Evolutionary conservation across 1,139 yeast species (phyloP).

Genomic region (Geotrichum aggregatum): DNA sequence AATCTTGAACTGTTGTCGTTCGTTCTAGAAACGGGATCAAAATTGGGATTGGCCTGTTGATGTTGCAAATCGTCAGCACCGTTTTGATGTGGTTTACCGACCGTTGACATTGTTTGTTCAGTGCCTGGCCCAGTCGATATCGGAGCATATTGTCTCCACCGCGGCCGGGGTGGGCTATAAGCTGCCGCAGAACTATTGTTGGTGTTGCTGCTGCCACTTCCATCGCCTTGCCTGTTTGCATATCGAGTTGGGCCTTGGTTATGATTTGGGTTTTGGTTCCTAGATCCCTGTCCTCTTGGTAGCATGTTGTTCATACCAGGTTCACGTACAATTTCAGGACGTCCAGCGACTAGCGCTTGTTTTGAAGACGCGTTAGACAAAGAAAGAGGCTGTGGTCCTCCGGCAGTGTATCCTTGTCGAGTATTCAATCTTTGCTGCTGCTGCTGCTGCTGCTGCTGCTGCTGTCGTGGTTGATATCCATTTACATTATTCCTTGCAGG

Average conservation of each 20-base stretch:
- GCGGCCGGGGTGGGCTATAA: slow-evolving; percentile 3
- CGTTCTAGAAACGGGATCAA: no score
- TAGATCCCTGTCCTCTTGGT: not conserved
- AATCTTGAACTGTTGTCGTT: no score
- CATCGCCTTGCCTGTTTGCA: not conserved
- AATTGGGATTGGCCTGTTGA: no score
- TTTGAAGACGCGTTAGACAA: no score
- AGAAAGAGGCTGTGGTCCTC: not conserved
- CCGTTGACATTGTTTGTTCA: no score
- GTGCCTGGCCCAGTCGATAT: not conserved
- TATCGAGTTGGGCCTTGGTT: not conserved
- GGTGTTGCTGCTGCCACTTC: not conserved
- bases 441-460: slow-evolving; percentile 9
- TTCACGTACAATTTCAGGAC: no score
- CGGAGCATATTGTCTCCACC: not conserved
- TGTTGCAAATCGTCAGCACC: no score
- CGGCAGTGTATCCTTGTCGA: not conserved
- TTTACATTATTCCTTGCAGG: not conserved
- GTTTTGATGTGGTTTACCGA: no score
- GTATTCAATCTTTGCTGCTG: not conserved
- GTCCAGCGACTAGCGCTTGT: no score
- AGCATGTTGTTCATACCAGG: no score
- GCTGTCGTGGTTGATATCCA: not conserved
- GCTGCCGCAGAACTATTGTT: not conserved
- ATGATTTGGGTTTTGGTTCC: not conserved